Base-by-base conservation (phyloP, 2,329 filamentous ascomycete genomes). In the Ophiostoma piceae region DNA sequence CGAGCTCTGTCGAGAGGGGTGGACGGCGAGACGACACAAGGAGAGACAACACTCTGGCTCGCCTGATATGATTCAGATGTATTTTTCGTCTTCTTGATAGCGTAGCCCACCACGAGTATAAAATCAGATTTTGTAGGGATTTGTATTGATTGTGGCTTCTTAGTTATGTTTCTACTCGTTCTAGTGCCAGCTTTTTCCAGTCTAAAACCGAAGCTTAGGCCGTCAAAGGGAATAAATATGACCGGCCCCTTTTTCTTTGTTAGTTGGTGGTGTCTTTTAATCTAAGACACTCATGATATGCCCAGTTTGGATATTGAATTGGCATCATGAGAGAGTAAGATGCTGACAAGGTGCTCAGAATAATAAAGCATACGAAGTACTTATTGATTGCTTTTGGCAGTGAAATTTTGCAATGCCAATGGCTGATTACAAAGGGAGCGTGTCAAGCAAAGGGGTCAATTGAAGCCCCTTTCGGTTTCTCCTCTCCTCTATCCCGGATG, bases 81-180 rank as follows among this genome's bases (percentile, higher is more conserved):
- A 7, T 57, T 57, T 57, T 57, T 57, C 26, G 26, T 62, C 57
- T 62, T 62, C 57, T 26, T 29, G 54, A 14, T 29, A 14, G 54
- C 54, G 54, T 32, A 60, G 54, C 6, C 57, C 11, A n/a, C 57
- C 14, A 32, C 12, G 9, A 16, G 32, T 35, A 62, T 16, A 16
- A 62, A 29, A 7, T 60, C 22, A 16, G 32, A 16, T 16, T 43
- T 43, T 43, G 16, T 35, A 35, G 35, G 35, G 35, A 35, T 51
- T 19, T 51, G 16, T 57, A 57, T 26, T n/a, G 16, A 51, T n/a
- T 51, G 26, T 22, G 51, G 6, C 51, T 12, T 57, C 26, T 12
- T 62, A 62, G 57, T 16, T 62, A 19, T 62, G 57, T 14, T 57
- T 57, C 51, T 47, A 47, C 16, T n/a, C 43, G 43, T 47, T 47